Evolutionary conservation across 2,329 filamentous ascomycete genomes (phyloP), one percentile per base, ranked within the genome.

Genomic region (Cercospora zeae-maydis): DNA sequence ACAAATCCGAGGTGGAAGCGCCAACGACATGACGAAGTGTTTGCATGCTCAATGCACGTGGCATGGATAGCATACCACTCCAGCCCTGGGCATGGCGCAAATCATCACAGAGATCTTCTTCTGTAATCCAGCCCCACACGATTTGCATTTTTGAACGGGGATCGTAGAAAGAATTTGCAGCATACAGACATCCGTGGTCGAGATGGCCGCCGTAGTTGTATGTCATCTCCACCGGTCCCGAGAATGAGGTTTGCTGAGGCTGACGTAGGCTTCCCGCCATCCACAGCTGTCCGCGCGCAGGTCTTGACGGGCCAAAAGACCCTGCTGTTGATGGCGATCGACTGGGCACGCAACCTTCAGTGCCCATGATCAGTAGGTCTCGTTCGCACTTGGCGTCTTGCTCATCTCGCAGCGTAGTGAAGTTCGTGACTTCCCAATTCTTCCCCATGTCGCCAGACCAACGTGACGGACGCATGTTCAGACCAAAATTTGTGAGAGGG

Each of bases 381-480:
- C 69, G 71, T 10, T 71, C 72, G 21, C 64, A 56, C 1, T 60
- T 63, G 2, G 67, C 66, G 8, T 74, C 69, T 1, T 73, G 14
- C 11, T 62, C 67, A 14, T 79, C 75, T 0, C 61, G 67, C 14
- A 83, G 71, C 0, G 77, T 79, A 66, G 79, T 71, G 51, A 83
- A 77, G 65, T 81, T 83, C 21, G 76, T 78, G 9, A 80, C 79
- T 65, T 84, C 81, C 80, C 81, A 83, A 57, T 84, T 84, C 9
- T 78, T 73, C 0, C 82, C 82, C 10, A 82, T 74, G 49, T 83
- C 80, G 2, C 81, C 80, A 0, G 77, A 78, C 81, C 82, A 84
- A 52, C 74, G 71, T 0, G 79, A 79, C 0, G 76, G 70, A 5
- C 71, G 71, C 30, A 76, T 74, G 24, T 78, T 78, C 8, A 77